These are phyloP conservation scores for Earliella scabrosa DNA, from an alignment of 1,284 basidiomycete species.

Conservation along the genomic window DNA sequence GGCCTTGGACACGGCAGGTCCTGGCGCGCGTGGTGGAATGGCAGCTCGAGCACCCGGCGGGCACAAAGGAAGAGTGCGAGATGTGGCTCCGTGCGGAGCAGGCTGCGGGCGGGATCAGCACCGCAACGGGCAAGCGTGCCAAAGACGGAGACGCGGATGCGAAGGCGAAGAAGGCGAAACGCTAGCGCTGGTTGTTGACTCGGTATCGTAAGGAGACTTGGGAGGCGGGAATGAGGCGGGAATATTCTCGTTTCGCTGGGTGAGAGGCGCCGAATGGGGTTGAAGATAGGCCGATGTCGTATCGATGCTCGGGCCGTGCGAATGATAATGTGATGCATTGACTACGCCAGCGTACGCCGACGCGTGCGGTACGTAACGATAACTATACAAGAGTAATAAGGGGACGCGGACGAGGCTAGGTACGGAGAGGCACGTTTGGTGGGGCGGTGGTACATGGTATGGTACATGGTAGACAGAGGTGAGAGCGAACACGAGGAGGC, in stretches of 20 bases:
- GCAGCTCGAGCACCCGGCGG: conserved; percentile 80
- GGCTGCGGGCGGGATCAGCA: conserved; percentile 44
- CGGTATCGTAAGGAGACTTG: not conserved
- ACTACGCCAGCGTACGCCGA: conserved; percentile 12
- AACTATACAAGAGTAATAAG: not conserved
- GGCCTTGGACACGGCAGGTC: conserved; percentile 70
- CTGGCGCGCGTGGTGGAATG: conserved; percentile 75
- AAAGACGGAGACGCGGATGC: conserved; percentile 34
- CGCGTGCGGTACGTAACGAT: not conserved
- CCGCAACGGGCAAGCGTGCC: conserved; percentile 31
- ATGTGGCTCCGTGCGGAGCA: conserved; percentile 68
- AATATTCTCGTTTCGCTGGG: not conserved
- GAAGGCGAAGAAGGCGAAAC: conserved; percentile 49
- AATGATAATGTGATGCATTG: conserved; percentile 13
- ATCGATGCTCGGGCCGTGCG: not conserved
- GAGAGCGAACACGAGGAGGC: not conserved
- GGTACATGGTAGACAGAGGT: not conserved
- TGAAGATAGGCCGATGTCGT: not conserved
- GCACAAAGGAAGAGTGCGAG: conserved; percentile 67
- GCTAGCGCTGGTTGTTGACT: no score
- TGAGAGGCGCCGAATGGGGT: not conserved
- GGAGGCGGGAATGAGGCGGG: not conserved
- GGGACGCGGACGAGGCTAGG: not conserved
- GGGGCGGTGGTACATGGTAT: not conserved
- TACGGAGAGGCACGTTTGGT: not conserved